Percentiles rank a stretch among this genome's conserved stretches.
Evolutionary conservation across 2,329 filamentous ascomycete species (phyloP).

Genomic region (Sordariomycetes sp.): DNA sequence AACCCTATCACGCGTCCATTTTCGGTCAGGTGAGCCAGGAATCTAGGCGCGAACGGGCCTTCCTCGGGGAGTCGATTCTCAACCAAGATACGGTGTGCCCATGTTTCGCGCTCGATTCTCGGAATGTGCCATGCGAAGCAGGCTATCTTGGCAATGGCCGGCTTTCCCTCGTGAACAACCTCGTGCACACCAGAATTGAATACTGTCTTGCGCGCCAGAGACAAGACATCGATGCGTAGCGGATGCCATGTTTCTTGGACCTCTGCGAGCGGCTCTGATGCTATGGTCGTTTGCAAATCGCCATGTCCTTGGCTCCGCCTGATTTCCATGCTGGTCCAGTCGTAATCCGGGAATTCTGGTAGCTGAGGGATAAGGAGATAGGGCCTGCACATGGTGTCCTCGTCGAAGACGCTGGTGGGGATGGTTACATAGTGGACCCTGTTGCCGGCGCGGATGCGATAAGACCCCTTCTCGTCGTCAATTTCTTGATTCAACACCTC

Average conservation of each 20-base stretch:
- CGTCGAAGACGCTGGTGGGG: slow-evolving; percentile 13
- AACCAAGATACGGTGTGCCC: slow-evolving; percentile 10
- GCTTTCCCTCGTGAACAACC: slow-evolving; percentile 6
- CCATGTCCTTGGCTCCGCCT: not conserved
- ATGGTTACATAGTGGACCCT: slow-evolving; percentile 14
- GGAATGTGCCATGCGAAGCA: slow-evolving; percentile 21
- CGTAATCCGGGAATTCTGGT: slow-evolving; percentile 13
- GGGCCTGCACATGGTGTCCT: slow-evolving; percentile 19
- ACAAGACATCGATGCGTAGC: slow-evolving; percentile 13
- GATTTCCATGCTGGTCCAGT: slow-evolving; percentile 10
- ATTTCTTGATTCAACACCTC: slow-evolving; percentile 9
- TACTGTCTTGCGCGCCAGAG: slow-evolving; percentile 10
- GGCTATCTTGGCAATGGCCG: slow-evolving; percentile 19
- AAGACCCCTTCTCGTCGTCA: slow-evolving; percentile 8
- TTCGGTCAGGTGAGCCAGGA: slow-evolving; percentile 5
- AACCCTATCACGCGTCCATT: slow-evolving; percentile 4
- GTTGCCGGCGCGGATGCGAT: slow-evolving; percentile 11
- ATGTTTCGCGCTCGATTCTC: slow-evolving; percentile 17
- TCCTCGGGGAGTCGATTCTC: slow-evolving; percentile 3
- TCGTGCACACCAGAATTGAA: slow-evolving; percentile 12
- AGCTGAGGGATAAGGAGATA: slow-evolving; percentile 17
- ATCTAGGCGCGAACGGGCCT: slow-evolving; percentile 2
- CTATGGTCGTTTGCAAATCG: not conserved
- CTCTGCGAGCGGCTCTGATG: slow-evolving; percentile 1
- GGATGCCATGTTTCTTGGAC: slow-evolving; percentile 12